These are phyloP conservation scores for Colletotrichum higginsianum DNA, from an alignment of 2,329 filamentous ascomycete species.

Conservation along the genomic window DNA sequence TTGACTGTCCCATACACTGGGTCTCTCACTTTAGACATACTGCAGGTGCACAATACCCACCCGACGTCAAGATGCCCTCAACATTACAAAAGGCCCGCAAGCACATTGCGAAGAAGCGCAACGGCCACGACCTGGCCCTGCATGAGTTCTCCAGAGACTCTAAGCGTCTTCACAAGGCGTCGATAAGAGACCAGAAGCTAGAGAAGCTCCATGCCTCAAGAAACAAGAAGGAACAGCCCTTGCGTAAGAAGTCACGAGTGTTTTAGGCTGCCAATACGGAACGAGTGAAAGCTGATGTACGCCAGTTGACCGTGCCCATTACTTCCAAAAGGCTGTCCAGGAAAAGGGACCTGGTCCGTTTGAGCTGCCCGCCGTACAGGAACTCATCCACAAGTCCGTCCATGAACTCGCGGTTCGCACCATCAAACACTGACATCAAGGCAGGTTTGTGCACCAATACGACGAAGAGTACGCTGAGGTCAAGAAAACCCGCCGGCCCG, in stretches of 20 bases:
- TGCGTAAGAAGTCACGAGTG: constrained; percentile 66
- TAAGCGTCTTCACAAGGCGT: constrained; percentile 83
- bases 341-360: constrained; percentile 67
- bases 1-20: not conserved
- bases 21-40: constrained; percentile 12
- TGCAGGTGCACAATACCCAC: not conserved
- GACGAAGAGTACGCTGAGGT: constrained; percentile 78
- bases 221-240: constrained; percentile 80
- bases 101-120: constrained; percentile 89
- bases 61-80: constrained; percentile 75
- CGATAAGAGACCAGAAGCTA: constrained; percentile 86
- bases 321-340: constrained; percentile 78
- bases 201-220: constrained; percentile 79
- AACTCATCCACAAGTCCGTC: constrained; percentile 73
- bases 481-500: constrained; percentile 80
- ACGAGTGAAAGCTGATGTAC: constrained; percentile 8
- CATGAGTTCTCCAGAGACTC: constrained; percentile 94
- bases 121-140: constrained; percentile 79
- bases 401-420: not conserved
- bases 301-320: constrained; percentile 60
- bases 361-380: constrained; percentile 70
- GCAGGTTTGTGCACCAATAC: constrained; percentile 76
- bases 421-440: constrained; percentile 46
- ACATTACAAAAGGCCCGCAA: constrained; percentile 88
- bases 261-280: too few relatives aligned